phyloP scores from a whole-genome alignment of 2,329 filamentous ascomycete species.

The Talaromyces sp. region DNA sequence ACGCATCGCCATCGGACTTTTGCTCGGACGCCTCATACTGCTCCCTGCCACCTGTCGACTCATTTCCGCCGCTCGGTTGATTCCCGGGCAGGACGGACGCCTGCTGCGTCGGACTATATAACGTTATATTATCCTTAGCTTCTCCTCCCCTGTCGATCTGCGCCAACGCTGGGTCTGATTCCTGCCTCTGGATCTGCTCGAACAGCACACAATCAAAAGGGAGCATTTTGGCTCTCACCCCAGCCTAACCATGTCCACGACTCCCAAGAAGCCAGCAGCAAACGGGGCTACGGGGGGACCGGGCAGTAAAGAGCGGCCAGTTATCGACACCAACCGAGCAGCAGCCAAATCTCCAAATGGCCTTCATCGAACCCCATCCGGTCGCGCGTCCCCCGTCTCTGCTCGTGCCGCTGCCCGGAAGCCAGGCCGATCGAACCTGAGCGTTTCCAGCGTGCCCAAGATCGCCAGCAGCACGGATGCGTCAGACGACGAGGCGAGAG shows the following conservation, averaged over 20 bases:
- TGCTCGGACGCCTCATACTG: neutral
- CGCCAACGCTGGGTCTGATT: neutral
- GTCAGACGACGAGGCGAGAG: conserved; percentile 66
- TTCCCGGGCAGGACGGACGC: conserved; percentile 2
- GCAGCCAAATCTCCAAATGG: conserved; percentile 45
- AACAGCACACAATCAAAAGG: neutral
- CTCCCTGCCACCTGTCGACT: neutral
- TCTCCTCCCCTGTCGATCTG: neutral
- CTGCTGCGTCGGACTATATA: neutral
- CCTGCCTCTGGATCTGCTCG: neutral
- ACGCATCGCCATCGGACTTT: neutral
- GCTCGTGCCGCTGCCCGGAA: conserved; percentile 66
- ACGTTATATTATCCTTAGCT: neutral
- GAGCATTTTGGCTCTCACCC: conserved; percentile 4
- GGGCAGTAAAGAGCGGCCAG: conserved; percentile 46
- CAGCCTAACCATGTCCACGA: conserved; percentile 1
- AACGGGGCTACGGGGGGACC: conserved; percentile 6
- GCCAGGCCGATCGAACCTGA: conserved; percentile 41
- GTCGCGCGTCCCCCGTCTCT: conserved; percentile 58
- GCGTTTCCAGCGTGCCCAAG: conserved; percentile 41
- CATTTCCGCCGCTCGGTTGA: conserved; percentile 6
- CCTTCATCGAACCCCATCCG: conserved; percentile 59
- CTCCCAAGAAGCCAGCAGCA: conserved; percentile 6
- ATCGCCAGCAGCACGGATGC: conserved; percentile 43
- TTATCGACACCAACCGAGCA: conserved; percentile 27